Base-by-base conservation (phyloP, 1,139 yeast species). In the Hemisphaericaspora xylofermentans region DNA sequence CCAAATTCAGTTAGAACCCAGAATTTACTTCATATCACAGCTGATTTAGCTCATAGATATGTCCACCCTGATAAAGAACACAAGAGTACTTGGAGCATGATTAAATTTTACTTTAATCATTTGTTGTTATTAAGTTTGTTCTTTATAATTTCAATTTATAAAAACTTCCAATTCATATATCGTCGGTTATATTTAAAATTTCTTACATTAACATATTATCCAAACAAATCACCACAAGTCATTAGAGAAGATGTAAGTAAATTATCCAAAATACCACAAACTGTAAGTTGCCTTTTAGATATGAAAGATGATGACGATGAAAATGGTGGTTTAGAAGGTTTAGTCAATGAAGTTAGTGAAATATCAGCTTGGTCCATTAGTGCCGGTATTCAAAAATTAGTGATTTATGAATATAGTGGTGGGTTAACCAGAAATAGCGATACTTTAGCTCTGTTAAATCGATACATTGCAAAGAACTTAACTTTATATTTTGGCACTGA, bases 361-460 rank as follows among this genome's bases (percentile, higher is more conserved):
- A 56, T 91, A 35, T 74, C 82, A 0, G 84, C 95, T 3, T 93
- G 99, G 99, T 76, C 89, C 34, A 63, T 88, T 17, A 87, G 95
- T 35, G 82, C 94, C 7, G 97, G 96, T 1, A 80, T 91, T 39
- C 78, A 81, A 21, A 69, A 71, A 41, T 70, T 93, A 46, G 74
- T 87, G 7, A 69, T 94, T 33, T 94, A 88, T 64, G 98, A 93
- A 63, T 77, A 77, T 53, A 80, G 80, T 42, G 98, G 98, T 1
- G 67, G 75, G 4, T 66, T 87, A 43, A 80, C 80, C 51, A 47
- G 49, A 36, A 45, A 48, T 13, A 39, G 37, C 19, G 64, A 66
- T 33, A 71, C 74, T 50, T 50, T 82, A 32, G 73, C 76, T 16
- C 82, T 80, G 42, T 68, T 89, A 45, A 75, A 82, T 51, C 73